Percentiles rank a stretch among this genome's conserved stretches.
Conservation (phyloP, 2,329 filamentous ascomycete genomes). For the Fusarium mexicanum region DNA sequence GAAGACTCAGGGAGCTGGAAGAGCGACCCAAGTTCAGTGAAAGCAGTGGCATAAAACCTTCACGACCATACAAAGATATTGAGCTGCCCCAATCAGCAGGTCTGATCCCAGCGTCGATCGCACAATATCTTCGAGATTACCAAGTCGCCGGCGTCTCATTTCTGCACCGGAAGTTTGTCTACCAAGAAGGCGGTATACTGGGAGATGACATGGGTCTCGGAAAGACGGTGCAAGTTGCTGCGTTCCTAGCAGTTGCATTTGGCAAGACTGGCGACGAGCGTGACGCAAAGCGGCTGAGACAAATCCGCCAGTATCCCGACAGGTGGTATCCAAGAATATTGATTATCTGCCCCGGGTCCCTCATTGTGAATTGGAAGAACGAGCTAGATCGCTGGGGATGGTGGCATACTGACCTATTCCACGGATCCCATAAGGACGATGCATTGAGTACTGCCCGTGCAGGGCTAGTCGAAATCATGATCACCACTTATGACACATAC, state of each 20-base stretch:
- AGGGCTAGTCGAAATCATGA: constrained; percentile 86
- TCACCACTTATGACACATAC: constrained; percentile 95
- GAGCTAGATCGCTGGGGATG: constrained; percentile 93
- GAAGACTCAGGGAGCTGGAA: constrained; percentile 52
- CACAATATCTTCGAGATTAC: constrained; percentile 91
- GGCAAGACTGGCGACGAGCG: constrained; percentile 92
- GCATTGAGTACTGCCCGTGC: constrained; percentile 76
- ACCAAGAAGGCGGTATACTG: constrained; percentile 88
- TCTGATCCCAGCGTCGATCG: constrained; percentile 86
- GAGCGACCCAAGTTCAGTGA: constrained; percentile 76
- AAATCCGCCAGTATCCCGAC: constrained; percentile 71
- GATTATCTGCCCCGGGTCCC: constrained; percentile 86
- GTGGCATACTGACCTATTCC: constrained; percentile 89
- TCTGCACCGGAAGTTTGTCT: constrained; percentile 88
- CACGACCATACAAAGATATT: constrained; percentile 78
- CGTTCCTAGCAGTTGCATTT: constrained; percentile 90
- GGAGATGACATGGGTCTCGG: constrained; percentile 98
- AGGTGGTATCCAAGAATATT: constrained; percentile 82
- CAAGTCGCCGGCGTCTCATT: constrained; percentile 88
- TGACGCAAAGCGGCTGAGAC: constrained; percentile 87
- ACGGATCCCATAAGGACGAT: constrained; percentile 74
- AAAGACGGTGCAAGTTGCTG: constrained; percentile 95
- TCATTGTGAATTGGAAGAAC: constrained; percentile 91
- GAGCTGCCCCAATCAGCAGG: constrained; percentile 79
- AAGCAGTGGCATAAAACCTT: constrained; percentile 67